These are phyloP conservation scores for Pseudoturritis turrita DNA, from an alignment of 345 rosid genomes.

Conservation along the genomic window DNA sequence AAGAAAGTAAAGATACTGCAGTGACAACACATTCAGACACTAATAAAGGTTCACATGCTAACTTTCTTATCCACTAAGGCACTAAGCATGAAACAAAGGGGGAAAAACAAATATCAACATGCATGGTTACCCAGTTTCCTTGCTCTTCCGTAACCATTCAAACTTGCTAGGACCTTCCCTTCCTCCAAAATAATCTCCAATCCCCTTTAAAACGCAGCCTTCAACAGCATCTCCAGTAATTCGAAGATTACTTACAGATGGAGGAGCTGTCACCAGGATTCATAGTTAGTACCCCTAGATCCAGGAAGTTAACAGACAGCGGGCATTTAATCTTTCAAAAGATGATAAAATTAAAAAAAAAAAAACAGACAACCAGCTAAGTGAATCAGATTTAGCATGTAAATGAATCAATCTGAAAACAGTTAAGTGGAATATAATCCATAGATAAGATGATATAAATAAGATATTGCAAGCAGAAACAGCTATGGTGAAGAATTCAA, in stretches of 20 bases:
- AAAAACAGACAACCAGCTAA: background rate
- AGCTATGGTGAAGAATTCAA: background rate
- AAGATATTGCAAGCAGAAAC: background rate
- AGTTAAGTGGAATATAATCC: background rate
- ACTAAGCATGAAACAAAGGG: background rate
- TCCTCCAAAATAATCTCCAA: slow-evolving; percentile 94
- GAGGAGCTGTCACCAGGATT: slow-evolving; percentile 70
- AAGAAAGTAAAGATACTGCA: background rate
- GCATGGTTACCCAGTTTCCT: slow-evolving; percentile 59
- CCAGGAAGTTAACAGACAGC: background rate
- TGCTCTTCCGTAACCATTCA: slow-evolving; percentile 79
- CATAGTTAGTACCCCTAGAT: slow-evolving; percentile 4
- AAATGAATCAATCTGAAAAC: background rate
- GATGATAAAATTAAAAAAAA: background rate
- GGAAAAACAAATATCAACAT: background rate
- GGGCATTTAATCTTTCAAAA: background rate
- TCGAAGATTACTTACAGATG: slow-evolving; percentile 69
- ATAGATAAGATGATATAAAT: background rate
- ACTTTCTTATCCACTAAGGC: background rate
- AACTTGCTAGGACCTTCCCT: slow-evolving; percentile 98
- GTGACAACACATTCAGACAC: background rate
- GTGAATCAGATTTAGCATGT: background rate
- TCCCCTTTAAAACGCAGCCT: slow-evolving; percentile 70
- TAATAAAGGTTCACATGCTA: background rate
- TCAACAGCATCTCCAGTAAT: slow-evolving; percentile 82